These are phyloP conservation scores for Xylariaceae sp. DNA, from an alignment of 2,329 filamentous ascomycete species.

Conservation along the genomic window DNA sequence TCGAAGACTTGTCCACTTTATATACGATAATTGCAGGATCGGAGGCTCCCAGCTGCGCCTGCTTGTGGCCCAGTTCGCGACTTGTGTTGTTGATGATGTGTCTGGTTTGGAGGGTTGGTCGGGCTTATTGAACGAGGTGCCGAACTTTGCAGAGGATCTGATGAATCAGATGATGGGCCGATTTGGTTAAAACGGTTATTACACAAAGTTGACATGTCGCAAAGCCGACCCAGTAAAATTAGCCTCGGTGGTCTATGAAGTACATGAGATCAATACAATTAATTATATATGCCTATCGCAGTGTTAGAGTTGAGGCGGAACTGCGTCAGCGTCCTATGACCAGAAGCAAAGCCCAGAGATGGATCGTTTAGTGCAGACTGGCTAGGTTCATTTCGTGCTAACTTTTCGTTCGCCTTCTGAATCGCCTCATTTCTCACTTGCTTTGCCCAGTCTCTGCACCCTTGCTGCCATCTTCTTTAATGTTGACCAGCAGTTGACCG, in stretches of 20 bases:
- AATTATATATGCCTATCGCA: neutral
- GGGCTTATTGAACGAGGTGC: neutral
- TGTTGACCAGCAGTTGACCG: too few species aligned
- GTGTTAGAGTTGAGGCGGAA: neutral
- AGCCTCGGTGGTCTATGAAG: too few species aligned
- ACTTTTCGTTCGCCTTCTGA: conserved; percentile 23
- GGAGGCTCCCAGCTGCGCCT: neutral
- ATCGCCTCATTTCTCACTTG: conserved; percentile 36
- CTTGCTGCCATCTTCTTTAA: too few species aligned
- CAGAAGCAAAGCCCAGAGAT: neutral
- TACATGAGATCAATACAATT: too few species aligned
- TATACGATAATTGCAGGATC: neutral
- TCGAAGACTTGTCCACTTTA: neutral
- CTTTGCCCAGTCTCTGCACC: conserved; percentile 37
- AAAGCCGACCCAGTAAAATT: too few species aligned
- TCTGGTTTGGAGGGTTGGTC: neutral
- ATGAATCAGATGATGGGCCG: neutral
- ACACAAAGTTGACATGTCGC: too few species aligned
- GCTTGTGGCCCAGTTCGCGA: neutral
- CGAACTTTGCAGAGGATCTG: neutral
- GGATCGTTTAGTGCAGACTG: neutral
- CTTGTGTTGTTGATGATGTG: neutral
- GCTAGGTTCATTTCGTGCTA: neutral
- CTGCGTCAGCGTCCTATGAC: neutral
- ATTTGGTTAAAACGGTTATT: too few species aligned